phyloP scores from a whole-genome alignment of 225 moss, liverwort and hornwort genomes.

The Physcomitrellopsis africana region DNA sequence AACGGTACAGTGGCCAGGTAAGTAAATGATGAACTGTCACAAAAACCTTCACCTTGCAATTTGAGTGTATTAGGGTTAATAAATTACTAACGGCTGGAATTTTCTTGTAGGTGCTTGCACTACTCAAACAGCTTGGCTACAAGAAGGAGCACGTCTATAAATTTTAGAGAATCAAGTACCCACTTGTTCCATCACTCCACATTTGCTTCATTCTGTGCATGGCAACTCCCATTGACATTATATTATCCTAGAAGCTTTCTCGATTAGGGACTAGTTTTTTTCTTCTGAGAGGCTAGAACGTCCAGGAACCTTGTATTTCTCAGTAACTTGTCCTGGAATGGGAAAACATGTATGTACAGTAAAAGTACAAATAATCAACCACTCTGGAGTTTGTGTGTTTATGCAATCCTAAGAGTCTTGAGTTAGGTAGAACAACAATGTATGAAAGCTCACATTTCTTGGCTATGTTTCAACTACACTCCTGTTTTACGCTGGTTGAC shows the following conservation, averaged over 20 bases:
- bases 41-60: background rate
- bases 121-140: conserved; percentile 51
- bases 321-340: background rate
- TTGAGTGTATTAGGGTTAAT: background rate
- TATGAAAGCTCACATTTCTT: background rate
- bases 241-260: conserved; percentile 1
- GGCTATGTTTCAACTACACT: too few species aligned
- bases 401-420: conserved; percentile 4
- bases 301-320: background rate
- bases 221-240: background rate
- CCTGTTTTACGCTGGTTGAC: too few species aligned
- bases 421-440: background rate
- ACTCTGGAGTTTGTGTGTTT: background rate
- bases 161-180: conserved; percentile 33
- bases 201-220: too few species aligned
- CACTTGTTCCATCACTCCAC: conserved; percentile 17
- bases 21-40: background rate
- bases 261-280: background rate
- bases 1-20: conserved; percentile 81
- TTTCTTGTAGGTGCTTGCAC: conserved; percentile 47
- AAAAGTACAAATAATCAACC: conserved; percentile 3
- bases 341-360: conserved; percentile 14
- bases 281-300: conserved; percentile 7
- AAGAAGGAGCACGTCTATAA: conserved; percentile 57
- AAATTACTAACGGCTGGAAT: conserved; percentile 20